Evolutionary conservation across 345 rosid genomes (phyloP).

Genomic region (Ailanthus altissimus): DNA sequence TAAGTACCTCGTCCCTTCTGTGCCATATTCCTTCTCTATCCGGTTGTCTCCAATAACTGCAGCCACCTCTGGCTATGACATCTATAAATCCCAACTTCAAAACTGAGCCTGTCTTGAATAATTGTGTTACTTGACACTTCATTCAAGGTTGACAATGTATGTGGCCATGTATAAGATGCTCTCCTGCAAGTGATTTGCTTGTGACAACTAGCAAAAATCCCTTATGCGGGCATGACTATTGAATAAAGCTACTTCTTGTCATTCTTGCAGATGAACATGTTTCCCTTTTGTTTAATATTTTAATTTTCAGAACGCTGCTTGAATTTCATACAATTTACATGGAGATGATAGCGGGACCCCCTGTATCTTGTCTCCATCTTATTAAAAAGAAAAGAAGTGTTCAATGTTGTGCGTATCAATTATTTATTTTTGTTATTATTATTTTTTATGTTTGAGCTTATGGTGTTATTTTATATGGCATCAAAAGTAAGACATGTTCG

Average conservation of each 20-base stretch:
- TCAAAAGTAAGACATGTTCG: no score
- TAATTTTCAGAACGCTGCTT: no score
- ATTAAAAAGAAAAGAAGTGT: no score
- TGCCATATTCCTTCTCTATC: constrained; percentile 67
- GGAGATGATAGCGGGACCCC: no score
- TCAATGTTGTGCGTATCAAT: no score
- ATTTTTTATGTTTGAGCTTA: no score
- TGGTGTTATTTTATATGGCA: no score
- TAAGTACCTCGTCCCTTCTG: constrained; percentile 70
- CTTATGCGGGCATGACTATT: not conserved
- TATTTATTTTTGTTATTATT: no score
- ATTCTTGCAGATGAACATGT: not conserved
- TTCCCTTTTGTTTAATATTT: not conserved
- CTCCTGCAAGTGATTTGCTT: not conserved
- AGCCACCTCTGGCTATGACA: constrained; percentile 47
- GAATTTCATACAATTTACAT: not conserved
- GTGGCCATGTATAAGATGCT: not conserved
- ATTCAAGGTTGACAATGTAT: not conserved
- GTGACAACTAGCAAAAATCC: not conserved
- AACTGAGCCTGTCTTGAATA: constrained; percentile 20
- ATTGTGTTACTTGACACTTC: not conserved
- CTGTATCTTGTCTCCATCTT: no score
- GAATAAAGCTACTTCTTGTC: constrained; percentile 3
- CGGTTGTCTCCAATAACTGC: constrained; percentile 67
- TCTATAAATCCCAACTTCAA: constrained; percentile 59